A percentile compares a stretch with the other conserved stretches of the same genome.
phyloP scores from a whole-genome alignment of 768 basidiomycete genomes.

The Mycena belliarum region DNA sequence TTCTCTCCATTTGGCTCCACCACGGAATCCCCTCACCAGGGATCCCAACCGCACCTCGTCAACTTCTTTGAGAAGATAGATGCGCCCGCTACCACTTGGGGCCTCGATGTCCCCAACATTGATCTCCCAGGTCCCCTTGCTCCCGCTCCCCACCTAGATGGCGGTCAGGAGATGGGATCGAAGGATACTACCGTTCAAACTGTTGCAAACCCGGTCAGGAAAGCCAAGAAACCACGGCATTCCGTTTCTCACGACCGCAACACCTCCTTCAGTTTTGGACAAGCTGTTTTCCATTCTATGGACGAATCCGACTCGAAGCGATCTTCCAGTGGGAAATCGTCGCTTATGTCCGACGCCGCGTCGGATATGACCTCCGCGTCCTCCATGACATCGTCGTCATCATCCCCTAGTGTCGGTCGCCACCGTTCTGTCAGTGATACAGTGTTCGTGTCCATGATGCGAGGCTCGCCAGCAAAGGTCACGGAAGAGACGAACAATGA shows the following conservation, averaged over 20 bases:
- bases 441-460: constrained; percentile 57
- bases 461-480: constrained; percentile 32
- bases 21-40: constrained; percentile 26
- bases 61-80: constrained; percentile 55
- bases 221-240: constrained; percentile 37
- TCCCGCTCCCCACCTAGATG: constrained; percentile 43
- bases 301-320: constrained; percentile 25
- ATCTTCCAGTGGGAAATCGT: constrained; percentile 30
- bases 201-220: constrained; percentile 42
- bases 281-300: constrained; percentile 59
- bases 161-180: constrained; percentile 21
- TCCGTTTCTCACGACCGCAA: constrained; percentile 52
- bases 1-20: constrained; percentile 41
- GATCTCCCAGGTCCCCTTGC: constrained; percentile 31
- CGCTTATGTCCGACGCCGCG: constrained; percentile 26
- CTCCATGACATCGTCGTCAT: constrained; percentile 27
- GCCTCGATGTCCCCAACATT: constrained; percentile 26
- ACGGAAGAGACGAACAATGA: constrained; percentile 38
- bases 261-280: constrained; percentile 67
- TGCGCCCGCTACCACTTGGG: constrained; percentile 30
- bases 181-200: constrained; percentile 30
- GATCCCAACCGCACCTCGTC: constrained; percentile 44
- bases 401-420: constrained; percentile 36
- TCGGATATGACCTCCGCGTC: constrained; percentile 26
- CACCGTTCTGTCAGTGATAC: constrained; percentile 63